These are phyloP conservation scores for Colletotrichum melonis DNA, from an alignment of 2,329 filamentous ascomycete species.

Conservation along the genomic window DNA sequence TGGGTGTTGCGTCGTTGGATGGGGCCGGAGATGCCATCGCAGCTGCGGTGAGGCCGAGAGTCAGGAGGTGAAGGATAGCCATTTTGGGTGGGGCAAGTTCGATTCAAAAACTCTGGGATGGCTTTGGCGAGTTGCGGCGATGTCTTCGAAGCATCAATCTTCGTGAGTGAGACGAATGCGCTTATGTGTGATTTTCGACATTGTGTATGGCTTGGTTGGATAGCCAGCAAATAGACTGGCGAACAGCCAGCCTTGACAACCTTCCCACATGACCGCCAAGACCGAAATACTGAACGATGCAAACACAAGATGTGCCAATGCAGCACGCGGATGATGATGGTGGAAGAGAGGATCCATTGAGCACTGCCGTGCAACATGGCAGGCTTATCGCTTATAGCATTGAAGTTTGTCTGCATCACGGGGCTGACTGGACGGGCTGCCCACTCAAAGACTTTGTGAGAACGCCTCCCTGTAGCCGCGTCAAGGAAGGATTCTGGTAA, in stretches of 20 bases:
- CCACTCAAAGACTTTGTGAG: no score
- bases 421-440: background rate
- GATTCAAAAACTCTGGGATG: background rate
- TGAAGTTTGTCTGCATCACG: background rate
- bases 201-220: no score
- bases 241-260: background rate
- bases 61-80: background rate
- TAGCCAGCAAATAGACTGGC: no score
- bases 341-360: background rate
- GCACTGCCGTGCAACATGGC: background rate
- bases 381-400: background rate
- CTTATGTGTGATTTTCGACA: no score
- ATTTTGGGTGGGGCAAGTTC: background rate
- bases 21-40: background rate
- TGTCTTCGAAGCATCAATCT: background rate
- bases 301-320: background rate
- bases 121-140: no score
- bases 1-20: background rate
- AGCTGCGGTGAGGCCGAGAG: background rate
- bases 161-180: no score
- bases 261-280: background rate
- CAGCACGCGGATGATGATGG: background rate
- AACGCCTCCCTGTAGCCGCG: no score
- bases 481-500: no score
- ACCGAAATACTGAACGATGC: no score